A percentile compares a stretch with the other conserved stretches of the same genome.
phyloP scores from a whole-genome alignment of 2,329 filamentous ascomycete genomes.

The Cytospora mali region DNA sequence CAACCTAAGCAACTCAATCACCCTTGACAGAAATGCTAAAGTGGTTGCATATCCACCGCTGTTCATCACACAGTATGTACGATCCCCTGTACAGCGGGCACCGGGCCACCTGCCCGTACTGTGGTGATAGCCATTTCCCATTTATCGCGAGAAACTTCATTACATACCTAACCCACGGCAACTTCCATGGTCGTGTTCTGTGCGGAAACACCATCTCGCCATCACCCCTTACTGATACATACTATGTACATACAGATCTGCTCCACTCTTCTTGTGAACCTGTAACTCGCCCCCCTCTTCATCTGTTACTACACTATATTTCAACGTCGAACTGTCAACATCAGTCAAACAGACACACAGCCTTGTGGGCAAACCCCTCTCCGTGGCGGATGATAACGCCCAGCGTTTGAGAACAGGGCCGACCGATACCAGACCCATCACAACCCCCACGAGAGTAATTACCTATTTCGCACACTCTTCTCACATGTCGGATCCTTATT shows the following conservation, averaged over 20 bases:
- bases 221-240: neutral
- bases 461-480: no score
- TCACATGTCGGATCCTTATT: neutral
- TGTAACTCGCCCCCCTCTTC: neutral
- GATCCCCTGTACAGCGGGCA: no score
- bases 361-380: neutral
- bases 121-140: neutral
- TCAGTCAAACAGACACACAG: neutral
- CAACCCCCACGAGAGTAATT: no score
- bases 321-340: no score
- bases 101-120: neutral
- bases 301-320: no score
- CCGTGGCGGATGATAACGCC: neutral
- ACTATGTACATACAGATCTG: neutral
- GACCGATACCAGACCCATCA: no score
- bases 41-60: slow-evolving; percentile 20
- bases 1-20: no score
- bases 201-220: neutral
- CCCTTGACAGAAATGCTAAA: slow-evolving; percentile 5
- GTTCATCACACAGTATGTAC: neutral
- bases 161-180: slow-evolving; percentile 20
- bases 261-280: neutral
- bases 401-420: no score
- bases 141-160: slow-evolving; percentile 4
- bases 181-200: neutral